phyloP scores from a whole-genome alignment of 306 rosid species.

The Bauhinia variegata region DNA sequence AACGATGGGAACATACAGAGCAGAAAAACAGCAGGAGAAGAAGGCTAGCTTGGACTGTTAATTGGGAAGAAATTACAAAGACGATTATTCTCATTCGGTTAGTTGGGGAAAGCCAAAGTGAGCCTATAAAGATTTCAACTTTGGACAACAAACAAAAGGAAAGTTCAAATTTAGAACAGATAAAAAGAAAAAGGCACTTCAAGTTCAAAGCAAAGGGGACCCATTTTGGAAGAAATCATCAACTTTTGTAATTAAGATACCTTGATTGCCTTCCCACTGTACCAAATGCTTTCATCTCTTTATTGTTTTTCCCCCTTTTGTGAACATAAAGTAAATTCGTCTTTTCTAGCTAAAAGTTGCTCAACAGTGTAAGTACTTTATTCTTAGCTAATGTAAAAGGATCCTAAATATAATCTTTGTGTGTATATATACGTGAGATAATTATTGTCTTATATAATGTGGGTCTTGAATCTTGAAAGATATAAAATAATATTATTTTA shows the following conservation, averaged over 20 bases:
- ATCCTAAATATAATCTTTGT: too few relatives aligned
- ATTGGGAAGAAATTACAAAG: conserved; percentile 38
- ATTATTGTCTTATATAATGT: too few relatives aligned
- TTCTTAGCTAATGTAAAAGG: too few relatives aligned
- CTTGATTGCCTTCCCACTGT: conserved; percentile 29
- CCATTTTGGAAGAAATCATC: conserved; percentile 34
- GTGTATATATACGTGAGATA: too few relatives aligned
- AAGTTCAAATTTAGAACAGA: conserved; percentile 33
- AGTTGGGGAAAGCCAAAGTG: conserved; percentile 32
- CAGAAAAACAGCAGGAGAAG: conserved; percentile 25
- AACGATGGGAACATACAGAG: conserved; percentile 31
- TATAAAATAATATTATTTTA: too few relatives aligned
- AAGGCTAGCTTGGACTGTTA: conserved; percentile 43
- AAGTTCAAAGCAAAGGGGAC: conserved; percentile 48
- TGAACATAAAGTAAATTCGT: too few relatives aligned
- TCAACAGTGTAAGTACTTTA: too few relatives aligned
- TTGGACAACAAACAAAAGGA: too few relatives aligned
- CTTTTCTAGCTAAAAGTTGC: too few relatives aligned
- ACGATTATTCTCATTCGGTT: conserved; percentile 40
- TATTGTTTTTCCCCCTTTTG: background rate
- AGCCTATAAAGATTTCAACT: too few relatives aligned
- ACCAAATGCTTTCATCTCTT: conserved; percentile 9
- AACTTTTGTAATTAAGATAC: conserved; percentile 26
- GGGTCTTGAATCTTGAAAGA: too few relatives aligned
- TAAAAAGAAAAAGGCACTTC: conserved; percentile 17